A percentile compares a stretch with the other conserved stretches of the same genome.
Evolutionary conservation across 2,329 filamentous ascomycete species (phyloP).

Genomic region (Sclerotiophoma versabilis): DNA sequence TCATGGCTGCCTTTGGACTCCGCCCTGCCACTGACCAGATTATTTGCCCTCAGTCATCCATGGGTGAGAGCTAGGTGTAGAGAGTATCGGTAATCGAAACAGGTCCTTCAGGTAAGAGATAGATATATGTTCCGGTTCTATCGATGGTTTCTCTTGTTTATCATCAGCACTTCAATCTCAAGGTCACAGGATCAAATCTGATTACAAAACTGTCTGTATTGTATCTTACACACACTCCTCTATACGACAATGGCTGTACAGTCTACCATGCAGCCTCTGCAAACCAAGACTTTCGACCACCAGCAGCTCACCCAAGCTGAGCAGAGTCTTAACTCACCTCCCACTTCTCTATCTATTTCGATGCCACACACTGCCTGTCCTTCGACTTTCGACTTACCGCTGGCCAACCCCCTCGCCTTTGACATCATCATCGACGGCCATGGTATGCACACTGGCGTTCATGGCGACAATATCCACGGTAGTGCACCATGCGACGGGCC

Average conservation of each 20-base stretch:
- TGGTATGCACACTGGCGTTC: background rate
- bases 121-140: no score
- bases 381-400: background rate
- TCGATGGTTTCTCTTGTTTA: no score
- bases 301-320: background rate
- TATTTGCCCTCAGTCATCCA: background rate
- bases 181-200: no score
- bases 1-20: background rate
- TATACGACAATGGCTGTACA: background rate
- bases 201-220: no score
- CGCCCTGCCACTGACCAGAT: background rate
- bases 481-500: constrained; percentile 13
- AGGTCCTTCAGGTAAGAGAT: background rate
- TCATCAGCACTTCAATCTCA: background rate
- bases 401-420: background rate
- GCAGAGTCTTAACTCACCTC: background rate
- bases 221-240: background rate
- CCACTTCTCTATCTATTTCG: background rate
- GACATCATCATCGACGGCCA: background rate
- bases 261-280: background rate
- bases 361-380: background rate
- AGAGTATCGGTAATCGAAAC: background rate
- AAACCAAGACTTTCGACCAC: no score
- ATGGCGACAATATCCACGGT: background rate
- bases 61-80: background rate